Base-by-base conservation (phyloP, 352 stramenopile species). In the Plasmopara muralis region DNA sequence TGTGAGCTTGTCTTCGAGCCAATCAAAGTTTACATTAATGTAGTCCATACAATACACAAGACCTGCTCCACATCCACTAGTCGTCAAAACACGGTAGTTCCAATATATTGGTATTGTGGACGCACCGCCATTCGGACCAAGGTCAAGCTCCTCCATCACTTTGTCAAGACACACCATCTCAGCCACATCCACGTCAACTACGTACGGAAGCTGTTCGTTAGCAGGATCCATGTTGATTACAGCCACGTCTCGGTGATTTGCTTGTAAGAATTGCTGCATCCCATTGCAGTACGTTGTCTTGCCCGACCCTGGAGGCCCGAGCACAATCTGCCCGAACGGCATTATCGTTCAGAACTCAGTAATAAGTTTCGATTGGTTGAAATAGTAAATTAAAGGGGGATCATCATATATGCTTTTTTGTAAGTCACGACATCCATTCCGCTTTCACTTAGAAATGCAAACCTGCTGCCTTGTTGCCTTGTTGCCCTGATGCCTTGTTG, bases 31-130 rank as follows among this genome's bases (percentile, higher is more conserved):
- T 47, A 97, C 72, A 42, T 98, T 66, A 9, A 99, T 85, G 71
- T 98, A 99, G 68, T 99, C 95, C 94, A 99, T 99, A 68, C 97
- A 99, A 65, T 99, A 99, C 12, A 99, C 83, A 10, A 99, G 74
- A 10, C 82, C 81, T 91, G 49, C 25, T 25, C 20, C 20, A 25
- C 20, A 3, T 25, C 20, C 20, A 25, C 20, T 25, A 25, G 20
- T 25, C 20, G 20, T 25, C 20, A 25, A 25, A 25, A 25, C 20
- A 25, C 20, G 20, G 20, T 35, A 1, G 6, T 35, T 5, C 31
- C 4, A 35, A 35, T 35, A 35, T 2, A 35, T 2, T 31, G 10
- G 4, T 15, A 46, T 18, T 47, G 20, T 28, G 25, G 46, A 87
- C 74, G 29, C 43, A 64, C 62, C 91, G 50, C 96, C 96, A 66